Evolutionary conservation across 805 yeast species (phyloP), one percentile per base, ranked within the genome.

Genomic region (Wickerhamomyces queroliae): DNA sequence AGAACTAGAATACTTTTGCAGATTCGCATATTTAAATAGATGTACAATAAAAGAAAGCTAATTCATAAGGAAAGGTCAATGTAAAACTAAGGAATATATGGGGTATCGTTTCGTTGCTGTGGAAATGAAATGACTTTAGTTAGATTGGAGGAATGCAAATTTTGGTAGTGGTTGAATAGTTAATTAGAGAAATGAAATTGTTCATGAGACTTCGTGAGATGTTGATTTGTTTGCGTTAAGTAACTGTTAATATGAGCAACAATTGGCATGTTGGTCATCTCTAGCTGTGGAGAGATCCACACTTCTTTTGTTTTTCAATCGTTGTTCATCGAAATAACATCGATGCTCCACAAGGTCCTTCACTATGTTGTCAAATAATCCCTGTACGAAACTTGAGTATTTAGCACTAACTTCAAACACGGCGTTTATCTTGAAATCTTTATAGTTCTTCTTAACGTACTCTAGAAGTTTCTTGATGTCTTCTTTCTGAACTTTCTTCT

Each of bases 371-470:
- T 63, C 64, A 42, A 69, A 64, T 9, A 67, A 57, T 7, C 64
- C 56, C 34, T 65, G 63, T 0, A 66, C 68, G 4, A 63, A 55
- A 31, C 55, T 54, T 6, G 62, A 56, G 56, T 67, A 64, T 48
- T 64, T 68, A 21, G 74, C 73, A 44, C 71, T 69, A 15, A 70
- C 72, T 50, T 70, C 76, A 45, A 67, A 70, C 33, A 66, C 64
- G 2, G 71, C 72, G 21, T 62, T 58, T 28, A 70, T 62, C 16
- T 49, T 55, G 19, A 67, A 49, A 10, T 53, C 49, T 8, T 50
- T 36, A 33, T 58, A 63, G 12, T 52, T 47, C 15, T 48, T 41
- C 38, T 65, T 62, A 12, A 60, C 50, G 34, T 47, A 50, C n/a
- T 47, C 43, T 18, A 67, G 50, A 32, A 61, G 52, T 17, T 50